Conservation (phyloP, 257 asterid genomes). For the Penstemon newberryi region DNA sequence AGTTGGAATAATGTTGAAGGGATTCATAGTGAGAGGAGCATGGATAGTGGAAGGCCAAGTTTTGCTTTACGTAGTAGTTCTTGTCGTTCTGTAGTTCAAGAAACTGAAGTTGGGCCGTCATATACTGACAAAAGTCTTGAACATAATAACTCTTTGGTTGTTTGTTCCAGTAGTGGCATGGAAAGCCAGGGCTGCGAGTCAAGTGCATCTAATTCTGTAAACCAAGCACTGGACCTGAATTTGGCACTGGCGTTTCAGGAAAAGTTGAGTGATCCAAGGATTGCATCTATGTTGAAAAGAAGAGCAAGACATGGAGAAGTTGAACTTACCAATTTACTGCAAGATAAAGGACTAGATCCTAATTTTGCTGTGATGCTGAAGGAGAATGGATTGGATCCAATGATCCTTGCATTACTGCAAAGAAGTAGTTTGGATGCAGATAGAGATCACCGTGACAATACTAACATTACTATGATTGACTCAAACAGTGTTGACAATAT, state of each 20-base stretch:
- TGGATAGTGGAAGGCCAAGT: conserved; percentile 97
- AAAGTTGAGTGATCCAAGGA: conserved; percentile 85
- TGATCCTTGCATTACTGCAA: conserved; percentile 95
- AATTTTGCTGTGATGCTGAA: conserved; percentile 98
- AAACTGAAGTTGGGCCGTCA: conserved; percentile 88
- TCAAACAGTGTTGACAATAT: conserved; percentile 62
- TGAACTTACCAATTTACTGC: conserved; percentile 82
- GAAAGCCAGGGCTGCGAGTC: conserved; percentile 96
- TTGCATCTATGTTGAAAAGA: conserved; percentile 80
- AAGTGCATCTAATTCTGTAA: conserved; percentile 77
- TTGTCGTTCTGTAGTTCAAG: conserved; percentile 85
- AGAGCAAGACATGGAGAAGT: conserved; percentile 78
- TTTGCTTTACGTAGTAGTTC: conserved; percentile 80
- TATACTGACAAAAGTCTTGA: conserved; percentile 69
- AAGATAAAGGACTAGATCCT: conserved; percentile 97
- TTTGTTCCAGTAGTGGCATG: conserved; percentile 89
- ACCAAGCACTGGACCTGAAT: conserved; percentile 83
- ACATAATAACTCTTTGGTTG: conserved; percentile 63
- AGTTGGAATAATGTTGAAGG: conserved; percentile 91
- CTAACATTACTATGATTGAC: conserved; percentile 57
- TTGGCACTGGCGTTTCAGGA: conserved; percentile 92
- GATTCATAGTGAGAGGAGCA: conserved; percentile 78
- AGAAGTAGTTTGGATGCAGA: conserved; percentile 99
- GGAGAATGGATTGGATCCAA: conserved; percentile 97
- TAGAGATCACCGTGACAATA: conserved; percentile 89